Evolutionary conservation across 306 rosid genomes (phyloP).

Genomic region (Crataegus laevigata): DNA sequence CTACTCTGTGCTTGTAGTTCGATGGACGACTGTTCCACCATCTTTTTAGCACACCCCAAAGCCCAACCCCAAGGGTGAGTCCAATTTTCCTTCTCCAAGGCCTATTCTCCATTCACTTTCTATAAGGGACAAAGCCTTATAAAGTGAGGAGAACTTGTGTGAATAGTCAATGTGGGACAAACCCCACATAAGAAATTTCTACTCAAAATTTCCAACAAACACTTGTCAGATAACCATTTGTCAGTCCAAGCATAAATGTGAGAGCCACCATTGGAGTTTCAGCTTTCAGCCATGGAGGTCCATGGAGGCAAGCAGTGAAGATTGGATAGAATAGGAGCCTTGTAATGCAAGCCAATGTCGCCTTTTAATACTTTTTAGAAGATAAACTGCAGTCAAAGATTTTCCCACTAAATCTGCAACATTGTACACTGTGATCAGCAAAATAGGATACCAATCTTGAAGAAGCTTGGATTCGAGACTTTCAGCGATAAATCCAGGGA

Average conservation of each 20-base stretch:
- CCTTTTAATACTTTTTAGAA: constrained; percentile 42
- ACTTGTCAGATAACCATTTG: constrained; percentile 85
- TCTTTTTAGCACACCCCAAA: no score
- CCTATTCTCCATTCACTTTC: no score
- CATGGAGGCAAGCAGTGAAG: constrained; percentile 69
- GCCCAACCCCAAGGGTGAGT: no score
- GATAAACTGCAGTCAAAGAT: constrained; percentile 63
- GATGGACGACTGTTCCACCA: no score
- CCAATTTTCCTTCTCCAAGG: no score
- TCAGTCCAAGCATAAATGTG: constrained; percentile 73
- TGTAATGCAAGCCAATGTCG: constrained; percentile 53
- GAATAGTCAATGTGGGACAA: no score
- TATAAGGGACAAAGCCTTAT: no score
- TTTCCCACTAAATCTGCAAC: constrained; percentile 72
- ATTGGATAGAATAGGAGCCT: constrained; percentile 80
- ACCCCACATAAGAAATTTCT: no score
- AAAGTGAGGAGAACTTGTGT: no score
- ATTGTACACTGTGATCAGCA: constrained; percentile 70
- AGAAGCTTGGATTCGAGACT: constrained; percentile 56
- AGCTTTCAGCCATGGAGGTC: constrained; percentile 72
- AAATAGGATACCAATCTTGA: constrained; percentile 85
- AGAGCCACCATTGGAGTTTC: constrained; percentile 50
- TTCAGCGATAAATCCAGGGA: constrained; percentile 88
- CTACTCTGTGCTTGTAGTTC: no score
- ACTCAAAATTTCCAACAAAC: no score